Base-by-base conservation (phyloP, 192 early-diverging fungal species). In the Neocallimastix lanati region DNA sequence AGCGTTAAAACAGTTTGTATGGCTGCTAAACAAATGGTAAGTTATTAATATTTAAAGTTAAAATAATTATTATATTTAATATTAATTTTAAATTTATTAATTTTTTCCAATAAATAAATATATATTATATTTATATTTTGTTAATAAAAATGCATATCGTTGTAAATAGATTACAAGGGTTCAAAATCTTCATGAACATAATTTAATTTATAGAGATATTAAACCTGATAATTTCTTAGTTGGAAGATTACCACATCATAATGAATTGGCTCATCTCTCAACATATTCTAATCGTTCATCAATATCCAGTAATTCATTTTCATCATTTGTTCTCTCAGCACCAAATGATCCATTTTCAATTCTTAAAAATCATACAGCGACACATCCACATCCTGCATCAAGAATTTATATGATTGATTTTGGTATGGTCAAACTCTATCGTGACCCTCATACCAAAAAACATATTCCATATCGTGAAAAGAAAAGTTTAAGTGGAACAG, bases 361-460 rank as follows among this genome's bases (percentile, higher is more conserved):
- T 78, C 81, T 88, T 21, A 78, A 86, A 30, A 88, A 88, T 80
- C 87, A 88, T 81, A 85, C 85, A 29, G 40, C 79, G 85, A 76
- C 92, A 89, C 79, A 83, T 88, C 82, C 87, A 12, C 87, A 88
- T 82, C 83, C 87, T 2, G 87, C 87, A 12, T 88, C 87, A 2
- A 87, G 86, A 77, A 88, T 99, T 28, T 94, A 92, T 83, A 91
- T 99, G 82, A 92, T 99, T 80, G 97, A 99, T 87, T 98, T 67
- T 67, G 50, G 50, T 67, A 67, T 67, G 50, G 50, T 67, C 0
- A 67, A 67, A 67, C 50, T 67, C 50, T 67, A 67, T 67, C 50
- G 50, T 28, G 50, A 67, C 18, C 50, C 50, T 25, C 50, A 67
- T 67, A 67, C 50, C 18, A 67, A 67, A 18, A 67, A 67, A n/a